Evolutionary conservation across 2,329 filamentous ascomycete species (phyloP).

Genomic region (Calonectria ilicicola): DNA sequence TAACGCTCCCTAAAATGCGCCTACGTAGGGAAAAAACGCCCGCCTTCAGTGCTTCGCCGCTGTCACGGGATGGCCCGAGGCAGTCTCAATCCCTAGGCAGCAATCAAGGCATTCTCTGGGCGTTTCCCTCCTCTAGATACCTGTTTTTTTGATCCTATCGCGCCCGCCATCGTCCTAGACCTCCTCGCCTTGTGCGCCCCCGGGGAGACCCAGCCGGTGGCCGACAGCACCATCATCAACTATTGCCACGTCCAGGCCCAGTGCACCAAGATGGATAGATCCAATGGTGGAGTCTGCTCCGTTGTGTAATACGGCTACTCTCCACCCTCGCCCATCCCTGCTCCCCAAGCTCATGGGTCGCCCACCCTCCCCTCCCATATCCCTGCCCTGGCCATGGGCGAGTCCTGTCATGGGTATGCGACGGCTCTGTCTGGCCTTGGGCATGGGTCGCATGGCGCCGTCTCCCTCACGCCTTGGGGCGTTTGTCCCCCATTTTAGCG

Average conservation of each 20-base stretch:
- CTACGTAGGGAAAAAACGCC: background rate
- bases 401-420: conserved; percentile 19
- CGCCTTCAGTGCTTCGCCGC: background rate
- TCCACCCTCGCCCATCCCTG: conserved; percentile 2
- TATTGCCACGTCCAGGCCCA: background rate
- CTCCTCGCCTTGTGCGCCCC: background rate
- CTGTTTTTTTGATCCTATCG: background rate
- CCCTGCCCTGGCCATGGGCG: background rate
- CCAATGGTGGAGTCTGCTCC: conserved; percentile 4
- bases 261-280: conserved; percentile 2
- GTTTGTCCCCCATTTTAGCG: background rate
- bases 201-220: conserved; percentile 3
- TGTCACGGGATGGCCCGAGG: conserved; percentile 5
- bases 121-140: background rate
- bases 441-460: conserved; percentile 15
- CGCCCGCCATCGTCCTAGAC: background rate
- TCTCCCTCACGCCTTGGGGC: background rate
- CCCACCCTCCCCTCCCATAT: conserved; percentile 5
- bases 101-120: conserved; percentile 6
- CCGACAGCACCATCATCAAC: background rate
- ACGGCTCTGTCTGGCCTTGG: conserved; percentile 14
- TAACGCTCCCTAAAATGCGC: background rate
- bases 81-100: background rate
- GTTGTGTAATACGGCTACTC: conserved; percentile 2
- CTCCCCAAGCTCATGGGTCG: conserved; percentile 11